A percentile compares a stretch with the other conserved stretches of the same genome.
These are phyloP conservation scores for Myxozyma mucilagina DNA, from an alignment of 805 yeast genomes.

Conservation along the genomic window DNA sequence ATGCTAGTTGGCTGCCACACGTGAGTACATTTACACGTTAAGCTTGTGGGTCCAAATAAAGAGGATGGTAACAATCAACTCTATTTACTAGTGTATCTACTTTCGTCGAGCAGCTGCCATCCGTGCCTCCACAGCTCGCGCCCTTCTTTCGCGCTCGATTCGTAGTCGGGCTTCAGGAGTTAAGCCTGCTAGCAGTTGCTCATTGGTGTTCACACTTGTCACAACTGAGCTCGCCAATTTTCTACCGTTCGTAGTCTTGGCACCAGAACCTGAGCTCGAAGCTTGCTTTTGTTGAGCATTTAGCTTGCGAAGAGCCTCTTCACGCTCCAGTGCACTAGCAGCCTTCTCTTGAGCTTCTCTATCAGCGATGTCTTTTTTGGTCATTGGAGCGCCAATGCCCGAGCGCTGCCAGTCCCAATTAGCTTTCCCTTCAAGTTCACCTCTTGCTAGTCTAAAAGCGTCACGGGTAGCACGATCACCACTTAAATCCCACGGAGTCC, in stretches of 20 bases:
- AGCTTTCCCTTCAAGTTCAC: slow-evolving; percentile 61
- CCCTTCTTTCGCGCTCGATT: slow-evolving; percentile 90
- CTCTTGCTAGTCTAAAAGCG: slow-evolving; percentile 69
- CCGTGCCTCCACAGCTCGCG: slow-evolving; percentile 94
- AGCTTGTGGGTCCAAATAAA: no score
- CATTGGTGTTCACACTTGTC: slow-evolving; percentile 31
- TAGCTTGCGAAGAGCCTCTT: slow-evolving; percentile 32
- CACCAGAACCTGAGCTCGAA: slow-evolving; percentile 1
- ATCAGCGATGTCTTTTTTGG: slow-evolving; percentile 40
- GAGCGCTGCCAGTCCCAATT: slow-evolving; percentile 69
- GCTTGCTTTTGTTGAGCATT: slow-evolving; percentile 23
- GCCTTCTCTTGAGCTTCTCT: slow-evolving; percentile 29
- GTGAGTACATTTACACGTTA: no score
- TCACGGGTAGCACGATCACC: slow-evolving; percentile 44
- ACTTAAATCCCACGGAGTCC: slow-evolving; percentile 69
- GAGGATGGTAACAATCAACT: no score
- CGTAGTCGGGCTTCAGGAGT: slow-evolving; percentile 72
- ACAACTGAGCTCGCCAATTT: slow-evolving; percentile 33
- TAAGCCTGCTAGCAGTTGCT: slow-evolving; percentile 48
- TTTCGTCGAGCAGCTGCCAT: slow-evolving; percentile 5
- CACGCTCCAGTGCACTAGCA: slow-evolving; percentile 24
- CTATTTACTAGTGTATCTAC: no score
- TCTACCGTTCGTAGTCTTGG: neutral
- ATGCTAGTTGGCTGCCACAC: no score
- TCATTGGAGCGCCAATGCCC: slow-evolving; percentile 58